These are phyloP conservation scores for Hygrophorus pudorinus DNA, from an alignment of 768 basidiomycete genomes.

Conservation along the genomic window DNA sequence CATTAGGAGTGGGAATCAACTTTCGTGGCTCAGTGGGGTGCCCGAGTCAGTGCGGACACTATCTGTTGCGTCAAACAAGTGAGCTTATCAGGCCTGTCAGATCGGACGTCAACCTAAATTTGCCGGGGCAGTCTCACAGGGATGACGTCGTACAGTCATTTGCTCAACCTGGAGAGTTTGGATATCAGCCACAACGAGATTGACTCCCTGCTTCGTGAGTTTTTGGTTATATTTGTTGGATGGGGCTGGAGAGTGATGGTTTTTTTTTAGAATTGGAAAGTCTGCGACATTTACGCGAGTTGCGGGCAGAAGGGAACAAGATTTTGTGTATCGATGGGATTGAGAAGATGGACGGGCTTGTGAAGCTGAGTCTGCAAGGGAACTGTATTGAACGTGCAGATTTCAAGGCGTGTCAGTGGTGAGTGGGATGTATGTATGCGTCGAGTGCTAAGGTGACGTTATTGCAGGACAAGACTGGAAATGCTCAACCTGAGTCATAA, in stretches of 20 bases:
- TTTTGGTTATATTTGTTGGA: constrained; percentile 4
- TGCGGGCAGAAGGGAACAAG: constrained; percentile 82
- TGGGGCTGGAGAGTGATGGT: constrained; percentile 8
- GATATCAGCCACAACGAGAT: constrained; percentile 89
- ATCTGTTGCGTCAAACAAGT: constrained; percentile 72
- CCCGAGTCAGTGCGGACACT: constrained; percentile 65
- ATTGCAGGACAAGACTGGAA: constrained; percentile 50
- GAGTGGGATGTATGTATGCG: constrained; percentile 19
- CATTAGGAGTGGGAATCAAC: constrained; percentile 57
- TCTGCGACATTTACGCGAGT: constrained; percentile 77
- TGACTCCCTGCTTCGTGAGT: constrained; percentile 80
- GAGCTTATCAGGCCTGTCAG: constrained; percentile 16
- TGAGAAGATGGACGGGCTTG: constrained; percentile 67
- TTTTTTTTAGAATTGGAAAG: constrained; percentile 62
- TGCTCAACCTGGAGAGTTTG: constrained; percentile 77
- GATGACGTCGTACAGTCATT: constrained; percentile 81
- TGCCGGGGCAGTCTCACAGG: constrained; percentile 78
- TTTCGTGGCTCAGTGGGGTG: constrained; percentile 75
- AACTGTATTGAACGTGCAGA: constrained; percentile 62
- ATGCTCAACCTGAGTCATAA: constrained; percentile 79
- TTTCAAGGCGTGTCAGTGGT: constrained; percentile 61
- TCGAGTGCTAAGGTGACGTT: constrained; percentile 5
- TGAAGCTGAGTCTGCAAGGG: constrained; percentile 72
- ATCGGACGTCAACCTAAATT: too few relatives aligned
- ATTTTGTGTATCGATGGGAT: constrained; percentile 70